A percentile compares a stretch with the other conserved stretches of the same genome.
Conservation (phyloP, 441 rosid species). For the Populus hybrid region DNA sequence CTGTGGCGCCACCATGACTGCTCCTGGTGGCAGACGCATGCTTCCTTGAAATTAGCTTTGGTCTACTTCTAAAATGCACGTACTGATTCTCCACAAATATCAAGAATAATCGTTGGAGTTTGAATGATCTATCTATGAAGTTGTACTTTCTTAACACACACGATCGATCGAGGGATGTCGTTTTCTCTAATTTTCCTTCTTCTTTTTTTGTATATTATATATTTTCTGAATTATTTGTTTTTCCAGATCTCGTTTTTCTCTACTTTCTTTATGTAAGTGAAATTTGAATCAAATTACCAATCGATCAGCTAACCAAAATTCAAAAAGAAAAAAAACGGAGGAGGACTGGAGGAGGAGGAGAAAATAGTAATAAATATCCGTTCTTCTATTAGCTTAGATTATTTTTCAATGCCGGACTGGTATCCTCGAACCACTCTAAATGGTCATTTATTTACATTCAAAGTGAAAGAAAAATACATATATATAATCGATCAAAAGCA, state of each 20-base stretch:
- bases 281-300: background rate
- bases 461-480: too few species aligned
- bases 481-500: too few species aligned
- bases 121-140: background rate
- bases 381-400: too few species aligned
- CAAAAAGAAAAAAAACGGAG: too few species aligned
- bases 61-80: background rate
- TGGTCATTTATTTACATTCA: too few species aligned
- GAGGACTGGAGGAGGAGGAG: too few species aligned
- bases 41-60: constrained; percentile 19
- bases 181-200: too few species aligned
- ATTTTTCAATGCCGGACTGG: too few species aligned
- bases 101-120: background rate
- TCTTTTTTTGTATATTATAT: background rate
- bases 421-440: too few species aligned
- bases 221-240: background rate
- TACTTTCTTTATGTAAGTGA: background rate
- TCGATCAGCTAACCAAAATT: too few species aligned
- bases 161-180: background rate
- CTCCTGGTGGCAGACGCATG: constrained; percentile 49
- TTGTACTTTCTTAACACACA: background rate
- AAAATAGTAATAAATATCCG: too few species aligned
- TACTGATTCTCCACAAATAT: background rate
- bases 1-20: constrained; percentile 53
- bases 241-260: background rate